phyloP scores from a whole-genome alignment of 139 green algal genomes.

The Ettlia oleoabundans region DNA sequence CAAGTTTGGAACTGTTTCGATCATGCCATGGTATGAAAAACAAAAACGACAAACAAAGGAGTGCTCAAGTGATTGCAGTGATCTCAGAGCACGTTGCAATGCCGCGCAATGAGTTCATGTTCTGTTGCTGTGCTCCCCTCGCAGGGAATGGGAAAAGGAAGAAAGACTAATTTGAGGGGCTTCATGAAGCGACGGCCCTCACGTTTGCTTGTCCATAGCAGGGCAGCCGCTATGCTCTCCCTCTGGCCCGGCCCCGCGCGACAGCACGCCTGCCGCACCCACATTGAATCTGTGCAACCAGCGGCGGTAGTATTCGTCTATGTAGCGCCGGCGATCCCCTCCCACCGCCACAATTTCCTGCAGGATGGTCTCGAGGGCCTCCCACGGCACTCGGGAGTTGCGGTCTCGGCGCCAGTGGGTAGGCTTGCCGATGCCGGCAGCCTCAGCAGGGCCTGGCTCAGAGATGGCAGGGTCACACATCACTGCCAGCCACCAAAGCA shows the following conservation, averaged over 20 bases:
- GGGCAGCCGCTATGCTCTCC: background rate
- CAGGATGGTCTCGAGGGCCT: background rate
- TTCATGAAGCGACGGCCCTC: background rate
- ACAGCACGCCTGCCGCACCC: background rate
- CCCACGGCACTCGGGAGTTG: constrained; percentile 7
- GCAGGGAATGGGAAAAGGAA: no score
- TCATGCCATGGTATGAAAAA: no score
- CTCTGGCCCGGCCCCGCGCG: background rate
- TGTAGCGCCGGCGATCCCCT: background rate
- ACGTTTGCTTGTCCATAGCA: background rate
- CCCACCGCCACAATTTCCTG: background rate
- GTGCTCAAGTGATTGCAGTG: no score
- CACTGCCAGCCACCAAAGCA: constrained; percentile 22
- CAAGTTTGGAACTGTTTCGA: no score
- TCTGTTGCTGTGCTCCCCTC: no score
- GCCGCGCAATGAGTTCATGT: no score
- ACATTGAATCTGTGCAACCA: background rate
- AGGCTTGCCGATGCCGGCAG: background rate
- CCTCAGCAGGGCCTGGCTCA: background rate
- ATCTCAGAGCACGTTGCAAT: no score
- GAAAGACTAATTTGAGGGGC: no score
- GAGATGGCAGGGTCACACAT: constrained; percentile 17
- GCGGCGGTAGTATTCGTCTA: background rate
- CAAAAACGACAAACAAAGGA: no score
- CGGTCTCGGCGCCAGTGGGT: constrained; percentile 2